Base-by-base conservation (phyloP, 345 rosid genomes). In the Gossypium rotundifolium region DNA sequence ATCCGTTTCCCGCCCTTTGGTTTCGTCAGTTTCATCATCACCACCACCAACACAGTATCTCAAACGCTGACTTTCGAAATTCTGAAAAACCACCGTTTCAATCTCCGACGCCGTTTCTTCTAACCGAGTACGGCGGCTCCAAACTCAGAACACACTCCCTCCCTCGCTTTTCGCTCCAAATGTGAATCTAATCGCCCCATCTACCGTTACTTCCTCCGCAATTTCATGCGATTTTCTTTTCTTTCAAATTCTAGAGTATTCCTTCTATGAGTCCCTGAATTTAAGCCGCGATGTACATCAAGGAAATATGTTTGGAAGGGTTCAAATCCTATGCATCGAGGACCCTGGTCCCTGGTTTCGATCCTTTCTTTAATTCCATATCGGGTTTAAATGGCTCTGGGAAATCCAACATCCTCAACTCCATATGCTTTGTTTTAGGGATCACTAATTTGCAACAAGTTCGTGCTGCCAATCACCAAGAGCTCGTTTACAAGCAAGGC, bases 401-500 rank as follows among this genome's bases (percentile, higher is more conserved):
- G 18, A 95, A 93, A 80, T 95, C 99, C 17, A 95, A 95, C 78
- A 90, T 95, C 71, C 89, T 95, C 71, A 98, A 95, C 76, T 95
- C 99, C 2, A 93, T 95, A 72, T 95, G 99, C 79, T 95, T 95
- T 76, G 99, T 93, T n/a, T 76, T 95, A 74, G 99, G 99, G 16
- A 95, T 95, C 70, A 95, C 99, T 45, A 93, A 95, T 81, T 84
- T 95, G 84, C 98, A 93, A 85, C 99, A 95, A 78, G 99, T 95
- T 75, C 92, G 98, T 18, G 99, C 99, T 53, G 83, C 98, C 7
- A 95, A 93, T 80, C 91, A 93, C 13, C 99, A 95, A 80, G 99
- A 95, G 89, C 92, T 93, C 49, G 99, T 95, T 7, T 95, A 95
- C 85, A 95, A 95, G 88, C 99, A 95, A 85, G 99, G 99, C 2